Evolutionary conservation across 805 yeast species (phyloP).

Genomic region (Candida suzukii): DNA sequence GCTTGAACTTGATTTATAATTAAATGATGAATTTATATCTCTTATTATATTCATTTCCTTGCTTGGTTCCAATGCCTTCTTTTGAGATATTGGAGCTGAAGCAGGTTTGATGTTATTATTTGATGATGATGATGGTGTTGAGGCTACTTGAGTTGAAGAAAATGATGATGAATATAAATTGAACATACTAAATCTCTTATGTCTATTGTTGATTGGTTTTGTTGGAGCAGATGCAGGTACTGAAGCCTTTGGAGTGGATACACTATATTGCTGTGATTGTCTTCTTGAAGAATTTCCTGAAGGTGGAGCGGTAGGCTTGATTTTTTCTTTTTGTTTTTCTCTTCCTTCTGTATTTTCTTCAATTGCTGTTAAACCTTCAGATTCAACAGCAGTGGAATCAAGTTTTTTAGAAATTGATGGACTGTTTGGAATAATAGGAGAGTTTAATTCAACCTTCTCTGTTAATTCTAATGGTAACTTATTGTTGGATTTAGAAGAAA

Average conservation of each 20-base stretch:
- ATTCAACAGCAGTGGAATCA: slow-evolving; percentile 2
- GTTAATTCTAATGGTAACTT: slow-evolving; percentile 1
- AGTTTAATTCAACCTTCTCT: not conserved
- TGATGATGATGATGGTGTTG: not conserved
- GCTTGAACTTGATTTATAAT: slow-evolving; percentile 3
- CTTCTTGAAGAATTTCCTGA: no score
- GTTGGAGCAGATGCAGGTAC: not conserved
- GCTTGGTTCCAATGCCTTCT: slow-evolving; percentile 22
- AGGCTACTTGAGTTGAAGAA: not conserved
- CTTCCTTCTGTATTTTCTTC: not conserved
- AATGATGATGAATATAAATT: slow-evolving; percentile 19
- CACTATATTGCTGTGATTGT: no score
- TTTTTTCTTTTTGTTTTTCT: no score
- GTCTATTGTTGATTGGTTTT: slow-evolving; percentile 9
- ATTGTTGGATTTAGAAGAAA: slow-evolving; percentile 13
- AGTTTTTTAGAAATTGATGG: not conserved
- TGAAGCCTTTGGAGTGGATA: not conserved
- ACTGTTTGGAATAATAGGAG: not conserved
- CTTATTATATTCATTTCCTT: slow-evolving; percentile 21
- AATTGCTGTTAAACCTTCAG: not conserved
- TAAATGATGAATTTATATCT: slow-evolving; percentile 1
- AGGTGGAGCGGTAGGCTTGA: no score
- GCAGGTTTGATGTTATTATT: slow-evolving; percentile 1
- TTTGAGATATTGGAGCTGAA: not conserved
- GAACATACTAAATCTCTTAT: slow-evolving; percentile 25